A percentile compares a stretch with the other conserved stretches of the same genome.
Evolutionary conservation across 2,329 filamentous ascomycete genomes (phyloP).

Genomic region (Botrytis porri): DNA sequence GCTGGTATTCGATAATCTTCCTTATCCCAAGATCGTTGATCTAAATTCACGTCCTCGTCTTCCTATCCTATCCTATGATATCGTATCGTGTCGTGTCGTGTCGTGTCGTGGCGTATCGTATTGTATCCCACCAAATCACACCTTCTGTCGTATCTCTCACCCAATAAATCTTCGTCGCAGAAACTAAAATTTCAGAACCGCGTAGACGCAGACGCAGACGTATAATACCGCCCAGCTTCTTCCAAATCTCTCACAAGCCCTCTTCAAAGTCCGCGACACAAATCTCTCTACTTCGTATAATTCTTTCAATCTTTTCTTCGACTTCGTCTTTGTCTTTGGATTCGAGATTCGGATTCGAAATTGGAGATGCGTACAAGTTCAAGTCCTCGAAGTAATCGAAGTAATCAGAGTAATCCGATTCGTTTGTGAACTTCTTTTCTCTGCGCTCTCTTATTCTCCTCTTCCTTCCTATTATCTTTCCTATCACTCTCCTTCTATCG

Average conservation of each 20-base stretch:
- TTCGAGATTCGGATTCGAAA: not conserved
- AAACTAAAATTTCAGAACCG: not conserved
- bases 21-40: not conserved
- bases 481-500: not conserved
- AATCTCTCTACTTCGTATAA: not conserved
- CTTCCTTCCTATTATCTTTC: not conserved
- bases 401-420: not conserved
- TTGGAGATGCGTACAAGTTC: not conserved
- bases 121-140: not conserved
- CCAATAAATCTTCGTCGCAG: not conserved
- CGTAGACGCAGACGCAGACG: not conserved
- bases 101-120: not conserved
- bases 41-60: not conserved
- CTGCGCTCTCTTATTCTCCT: too few relatives aligned
- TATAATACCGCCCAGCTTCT: not conserved
- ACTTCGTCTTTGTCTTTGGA: not conserved
- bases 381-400: not conserved
- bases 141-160: not conserved
- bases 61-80: not conserved
- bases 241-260: not conserved
- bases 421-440: not conserved
- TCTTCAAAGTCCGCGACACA: not conserved
- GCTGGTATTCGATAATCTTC: not conserved
- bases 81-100: not conserved
- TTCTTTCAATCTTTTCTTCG: not conserved